Percentiles rank a stretch among this genome's conserved stretches.
Conservation (phyloP, 371 early-diverging fungal genomes). For the Mycotypha africana region DNA sequence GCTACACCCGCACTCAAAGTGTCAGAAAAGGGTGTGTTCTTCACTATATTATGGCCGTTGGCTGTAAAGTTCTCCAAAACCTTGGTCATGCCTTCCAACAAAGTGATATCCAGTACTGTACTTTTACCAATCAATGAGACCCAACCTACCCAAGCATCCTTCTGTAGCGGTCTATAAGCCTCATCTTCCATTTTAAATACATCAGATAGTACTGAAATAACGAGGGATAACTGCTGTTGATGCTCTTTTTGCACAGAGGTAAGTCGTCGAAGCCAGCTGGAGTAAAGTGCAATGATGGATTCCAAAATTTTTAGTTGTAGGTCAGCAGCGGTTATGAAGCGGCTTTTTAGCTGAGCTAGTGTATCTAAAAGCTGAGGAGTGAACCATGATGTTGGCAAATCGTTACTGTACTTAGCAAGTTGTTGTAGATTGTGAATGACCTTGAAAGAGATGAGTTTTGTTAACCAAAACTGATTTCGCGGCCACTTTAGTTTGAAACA, state of each 20-base stretch:
- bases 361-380: conserved; percentile 21
- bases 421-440: conserved; percentile 20
- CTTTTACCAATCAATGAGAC: conserved; percentile 24
- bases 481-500: not conserved
- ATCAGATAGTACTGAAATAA: conserved; percentile 4
- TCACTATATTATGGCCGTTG: too few relatives aligned
- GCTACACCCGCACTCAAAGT: conserved; percentile 37
- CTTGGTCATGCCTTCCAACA: conserved; percentile 19
- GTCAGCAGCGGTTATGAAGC: not conserved
- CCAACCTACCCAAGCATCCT: conserved; percentile 35
- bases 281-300: conserved; percentile 20
- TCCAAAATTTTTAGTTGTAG: not conserved
- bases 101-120: conserved; percentile 13
- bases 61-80: too few relatives aligned
- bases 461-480: not conserved
- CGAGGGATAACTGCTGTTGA: too few relatives aligned
- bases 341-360: conserved; percentile 10
- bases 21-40: too few relatives aligned
- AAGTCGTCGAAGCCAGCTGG: conserved; percentile 33
- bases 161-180: conserved; percentile 9
- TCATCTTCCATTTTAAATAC: not conserved
- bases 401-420: conserved; percentile 31
- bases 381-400: conserved; percentile 44
- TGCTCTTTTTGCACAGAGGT: conserved; percentile 4
- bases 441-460: conserved; percentile 13